Evolutionary conservation across 805 yeast genomes (phyloP).

Genomic region (Brettanomyces sp.): DNA sequence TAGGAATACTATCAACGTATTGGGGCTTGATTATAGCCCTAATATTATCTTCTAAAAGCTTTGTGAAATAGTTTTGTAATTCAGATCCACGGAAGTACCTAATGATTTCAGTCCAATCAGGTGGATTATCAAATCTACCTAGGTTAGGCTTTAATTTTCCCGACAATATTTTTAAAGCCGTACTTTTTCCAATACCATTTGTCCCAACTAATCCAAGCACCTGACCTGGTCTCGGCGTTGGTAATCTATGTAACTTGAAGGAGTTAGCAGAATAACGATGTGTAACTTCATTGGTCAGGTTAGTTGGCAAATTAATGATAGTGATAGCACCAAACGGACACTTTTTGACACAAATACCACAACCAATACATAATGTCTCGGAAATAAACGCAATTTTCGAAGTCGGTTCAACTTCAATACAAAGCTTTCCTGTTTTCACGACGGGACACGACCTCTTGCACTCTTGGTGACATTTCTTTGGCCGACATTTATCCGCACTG

Average conservation of each 20-base stretch:
- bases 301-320: conserved; percentile 93
- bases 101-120: conserved; percentile 93
- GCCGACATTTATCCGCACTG: conserved; percentile 90
- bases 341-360: conserved; percentile 98
- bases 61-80: conserved; percentile 91
- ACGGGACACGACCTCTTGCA: conserved; percentile 97
- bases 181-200: conserved; percentile 98
- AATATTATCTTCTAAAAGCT: conserved; percentile 85
- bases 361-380: conserved; percentile 92
- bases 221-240: conserved; percentile 98
- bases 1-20: conserved; percentile 94
- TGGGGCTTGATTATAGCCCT: conserved; percentile 98
- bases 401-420: conserved; percentile 91
- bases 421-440: conserved; percentile 92
- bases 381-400: conserved; percentile 91
- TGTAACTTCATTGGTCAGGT: conserved; percentile 84
- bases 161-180: conserved; percentile 92
- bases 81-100: conserved; percentile 93
- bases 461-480: conserved; percentile 97
- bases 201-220: conserved; percentile 97
- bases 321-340: conserved; percentile 97
- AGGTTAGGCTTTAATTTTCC: conserved; percentile 97
- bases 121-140: conserved; percentile 92
- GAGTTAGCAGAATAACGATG: conserved; percentile 98
- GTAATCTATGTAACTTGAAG: conserved; percentile 92